Base-by-base conservation (phyloP, 352 stramenopile species). In the Pythium folliculosum region DNA sequence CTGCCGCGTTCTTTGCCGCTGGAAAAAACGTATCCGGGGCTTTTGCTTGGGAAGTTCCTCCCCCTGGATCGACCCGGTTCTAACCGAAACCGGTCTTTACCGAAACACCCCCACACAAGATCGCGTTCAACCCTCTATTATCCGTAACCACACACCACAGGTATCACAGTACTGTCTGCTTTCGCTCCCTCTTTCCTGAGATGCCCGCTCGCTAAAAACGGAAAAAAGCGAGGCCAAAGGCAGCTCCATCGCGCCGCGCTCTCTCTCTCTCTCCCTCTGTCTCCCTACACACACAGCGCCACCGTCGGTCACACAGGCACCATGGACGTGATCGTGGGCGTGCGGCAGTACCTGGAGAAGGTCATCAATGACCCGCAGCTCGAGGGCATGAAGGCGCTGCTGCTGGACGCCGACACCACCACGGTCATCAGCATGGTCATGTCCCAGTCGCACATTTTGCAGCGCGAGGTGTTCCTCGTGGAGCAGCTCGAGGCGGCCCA, bases 321-420 rank as follows among this genome's bases (percentile, higher is more conserved):
- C 57, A 94, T 94, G 86, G 82, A 95, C 80, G 77, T 77, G 62
- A 88, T 95, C 75, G 72, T 77, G 27, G 78, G 78, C 22, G 77
- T 95, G 47, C 80, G 78, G 50, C 77, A 81, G 50, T 95, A 95
- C 63, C 72, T 95, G 27, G 85, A 95, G 65, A 90, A 91, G 77
- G 81, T 95, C 75, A 88, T 95, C 62, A 79, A 77, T 58, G 83
- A 93, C 72, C 77, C 81, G 69, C 84, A 92, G 70, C 73, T 95
- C 44, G 82, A 90, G 14, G 97, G 96, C 40, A 99, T 99, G 97
- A 99, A 99, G 78, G 92, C 94, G 30, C 82, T 99, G 27, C 77
- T 99, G 55, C 85, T 99, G 51, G 97, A 99, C 77, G 82, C 81
- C 5, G 84, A 95, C 27, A 99, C 97, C 21, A 99, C 95, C 14